Percentiles rank a stretch among this genome's conserved stretches.
Conservation (phyloP, 176 grass and related monocot species). For the Musa beccarii region DNA sequence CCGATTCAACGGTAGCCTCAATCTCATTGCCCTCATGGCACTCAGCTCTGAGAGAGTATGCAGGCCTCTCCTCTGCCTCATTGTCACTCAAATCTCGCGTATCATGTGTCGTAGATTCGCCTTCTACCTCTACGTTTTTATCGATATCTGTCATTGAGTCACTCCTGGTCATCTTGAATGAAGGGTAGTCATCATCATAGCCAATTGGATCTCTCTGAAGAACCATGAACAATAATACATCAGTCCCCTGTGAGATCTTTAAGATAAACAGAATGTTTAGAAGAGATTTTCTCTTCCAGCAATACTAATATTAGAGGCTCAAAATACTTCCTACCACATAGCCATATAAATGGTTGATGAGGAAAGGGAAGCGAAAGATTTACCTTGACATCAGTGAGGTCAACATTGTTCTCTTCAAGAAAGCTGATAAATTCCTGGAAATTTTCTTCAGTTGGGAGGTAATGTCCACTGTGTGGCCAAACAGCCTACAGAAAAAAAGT, state of each 20-base stretch:
- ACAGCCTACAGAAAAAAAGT: slow-evolving; percentile 2
- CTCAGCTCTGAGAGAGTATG: slow-evolving; percentile 8
- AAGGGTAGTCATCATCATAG: slow-evolving; percentile 54
- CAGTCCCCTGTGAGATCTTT: no score
- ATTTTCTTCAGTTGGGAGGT: slow-evolving; percentile 15
- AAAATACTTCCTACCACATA: no score
- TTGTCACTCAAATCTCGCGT: slow-evolving; percentile 6
- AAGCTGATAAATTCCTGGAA: slow-evolving; percentile 13
- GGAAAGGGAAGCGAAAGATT: background rate
- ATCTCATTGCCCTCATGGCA: background rate
- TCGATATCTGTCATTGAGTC: background rate
- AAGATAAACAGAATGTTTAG: no score
- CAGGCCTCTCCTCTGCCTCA: slow-evolving; percentile 12
- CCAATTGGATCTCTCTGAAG: slow-evolving; percentile 50
- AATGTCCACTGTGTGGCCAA: slow-evolving; percentile 18
- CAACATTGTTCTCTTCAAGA: slow-evolving; percentile 9
- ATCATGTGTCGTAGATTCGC: background rate
- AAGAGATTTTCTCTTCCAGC: no score
- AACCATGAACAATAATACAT: background rate
- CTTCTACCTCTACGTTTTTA: background rate
- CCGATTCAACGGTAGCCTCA: background rate
- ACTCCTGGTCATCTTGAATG: slow-evolving; percentile 10
- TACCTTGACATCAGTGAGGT: slow-evolving; percentile 15
- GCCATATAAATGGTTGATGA: background rate
- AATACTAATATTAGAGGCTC: no score